Percentiles rank a stretch among this genome's conserved stretches.
phyloP scores from a whole-genome alignment of 1,284 basidiomycete genomes.

The Moesziomyces parantarcticus region DNA sequence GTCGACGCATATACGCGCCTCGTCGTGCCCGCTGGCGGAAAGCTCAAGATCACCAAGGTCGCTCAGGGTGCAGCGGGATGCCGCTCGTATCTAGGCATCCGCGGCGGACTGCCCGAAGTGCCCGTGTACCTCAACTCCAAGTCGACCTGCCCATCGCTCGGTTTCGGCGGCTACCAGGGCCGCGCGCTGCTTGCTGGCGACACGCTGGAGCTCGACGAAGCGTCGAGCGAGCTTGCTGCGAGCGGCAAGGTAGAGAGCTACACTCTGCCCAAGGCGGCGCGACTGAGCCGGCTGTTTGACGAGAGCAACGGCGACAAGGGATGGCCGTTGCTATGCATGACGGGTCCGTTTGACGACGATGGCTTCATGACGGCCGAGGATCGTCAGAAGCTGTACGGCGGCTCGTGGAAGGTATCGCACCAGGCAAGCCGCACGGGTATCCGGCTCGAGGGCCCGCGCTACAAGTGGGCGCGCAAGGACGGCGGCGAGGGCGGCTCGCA shows the following conservation, averaged over 20 bases:
- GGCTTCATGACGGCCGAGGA: constrained; percentile 72
- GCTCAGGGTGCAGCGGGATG: constrained; percentile 69
- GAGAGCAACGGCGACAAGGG: constrained; percentile 10
- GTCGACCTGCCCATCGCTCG: constrained; percentile 61
- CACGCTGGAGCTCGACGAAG: constrained; percentile 16
- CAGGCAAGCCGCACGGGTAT: constrained; percentile 68
- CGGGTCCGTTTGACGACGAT: constrained; percentile 76
- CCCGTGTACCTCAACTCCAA: constrained; percentile 73
- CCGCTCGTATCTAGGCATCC: constrained; percentile 74
- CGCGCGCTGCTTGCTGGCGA: constrained; percentile 71
- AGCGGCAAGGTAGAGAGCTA: constrained; percentile 6
- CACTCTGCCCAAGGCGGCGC: constrained; percentile 3
- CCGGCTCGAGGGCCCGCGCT: constrained; percentile 57
- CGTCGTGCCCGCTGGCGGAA: constrained; percentile 71
- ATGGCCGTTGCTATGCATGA: constrained; percentile 74
- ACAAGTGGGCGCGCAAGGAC: constrained; percentile 73
- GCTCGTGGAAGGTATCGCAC: constrained; percentile 23
- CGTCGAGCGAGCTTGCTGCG: constrained; percentile 9
- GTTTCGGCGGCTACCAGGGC: constrained; percentile 69
- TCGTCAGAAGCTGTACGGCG: constrained; percentile 17
- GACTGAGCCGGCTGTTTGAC: constrained; percentile 10
- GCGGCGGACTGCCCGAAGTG: constrained; percentile 75
- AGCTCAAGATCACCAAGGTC: constrained; percentile 69
- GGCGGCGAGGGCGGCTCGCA: constrained; percentile 80
- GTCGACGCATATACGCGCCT: constrained; percentile 73